A percentile compares a stretch with the other conserved stretches of the same genome.
These are phyloP conservation scores for Fraxinus quadrangulata DNA, from an alignment of 257 asterid species.

Conservation along the genomic window DNA sequence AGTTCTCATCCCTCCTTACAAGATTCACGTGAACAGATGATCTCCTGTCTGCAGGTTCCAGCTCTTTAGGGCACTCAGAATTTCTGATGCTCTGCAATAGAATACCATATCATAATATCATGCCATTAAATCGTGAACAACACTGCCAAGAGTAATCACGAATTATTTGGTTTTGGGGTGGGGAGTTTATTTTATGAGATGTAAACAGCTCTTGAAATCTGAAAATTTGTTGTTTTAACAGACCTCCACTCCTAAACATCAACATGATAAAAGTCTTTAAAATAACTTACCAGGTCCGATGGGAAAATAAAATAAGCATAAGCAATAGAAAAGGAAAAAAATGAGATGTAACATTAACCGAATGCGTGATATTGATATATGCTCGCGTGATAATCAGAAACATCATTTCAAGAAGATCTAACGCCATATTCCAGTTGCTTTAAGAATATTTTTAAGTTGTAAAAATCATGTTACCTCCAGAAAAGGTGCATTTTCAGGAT, in stretches of 20 bases:
- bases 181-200: background rate
- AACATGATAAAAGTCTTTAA: background rate
- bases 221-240: background rate
- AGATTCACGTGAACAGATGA: conserved; percentile 80
- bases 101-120: background rate
- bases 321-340: conserved; percentile 7
- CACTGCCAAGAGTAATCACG: background rate
- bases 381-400: background rate
- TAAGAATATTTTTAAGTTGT: background rate
- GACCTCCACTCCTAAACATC: background rate
- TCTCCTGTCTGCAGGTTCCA: conserved; percentile 80
- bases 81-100: conserved; percentile 74
- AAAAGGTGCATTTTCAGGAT: conserved; percentile 83
- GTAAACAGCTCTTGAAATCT: background rate
- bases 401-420: background rate
- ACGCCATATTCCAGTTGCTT: background rate
- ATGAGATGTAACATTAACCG: background rate
- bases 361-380: background rate
- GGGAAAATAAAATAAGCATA: background rate
- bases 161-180: background rate
- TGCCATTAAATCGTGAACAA: background rate
- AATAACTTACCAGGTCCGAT: background rate
- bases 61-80: conserved; percentile 93
- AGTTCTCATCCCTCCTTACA: conserved; percentile 78
- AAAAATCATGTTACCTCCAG: conserved; percentile 60